phyloP scores from a whole-genome alignment of 345 rosid genomes.

The Clausena lansium region DNA sequence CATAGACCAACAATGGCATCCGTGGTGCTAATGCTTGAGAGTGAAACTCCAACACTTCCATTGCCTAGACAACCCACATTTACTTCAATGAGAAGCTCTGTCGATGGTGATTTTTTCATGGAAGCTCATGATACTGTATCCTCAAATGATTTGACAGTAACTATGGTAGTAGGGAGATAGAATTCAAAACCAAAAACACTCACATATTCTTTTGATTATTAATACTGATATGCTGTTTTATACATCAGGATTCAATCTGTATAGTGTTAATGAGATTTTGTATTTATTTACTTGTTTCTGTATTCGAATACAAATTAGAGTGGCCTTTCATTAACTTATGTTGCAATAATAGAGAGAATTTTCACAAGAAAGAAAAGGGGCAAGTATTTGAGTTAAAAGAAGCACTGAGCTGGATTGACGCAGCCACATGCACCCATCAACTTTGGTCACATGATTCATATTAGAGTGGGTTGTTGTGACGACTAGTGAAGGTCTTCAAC shows the following conservation, averaged over 20 bases:
- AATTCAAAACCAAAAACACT: not conserved
- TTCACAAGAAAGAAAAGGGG: not conserved
- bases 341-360: not conserved
- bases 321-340: conserved; percentile 1
- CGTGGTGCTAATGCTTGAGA: conserved; percentile 64
- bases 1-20: conserved; percentile 70
- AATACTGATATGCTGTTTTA: not conserved
- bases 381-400: conserved; percentile 5
- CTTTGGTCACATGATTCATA: not conserved
- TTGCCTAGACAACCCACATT: conserved; percentile 57
- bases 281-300: not conserved
- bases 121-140: conserved; percentile 47
- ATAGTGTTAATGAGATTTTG: not conserved
- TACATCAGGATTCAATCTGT: not conserved
- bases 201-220: not conserved
- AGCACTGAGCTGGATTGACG: conserved; percentile 17
- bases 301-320: not conserved
- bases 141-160: conserved; percentile 55
- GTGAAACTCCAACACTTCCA: conserved; percentile 52
- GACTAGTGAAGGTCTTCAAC: not conserved
- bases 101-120: conserved; percentile 28
- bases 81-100: conserved; percentile 46
- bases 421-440: not conserved
- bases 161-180: conserved; percentile 53
- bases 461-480: not conserved